Evolutionary conservation across 305 asterid genomes (phyloP), one percentile per base, ranked within the genome.

Genomic region (Fraxinus dipetala): DNA sequence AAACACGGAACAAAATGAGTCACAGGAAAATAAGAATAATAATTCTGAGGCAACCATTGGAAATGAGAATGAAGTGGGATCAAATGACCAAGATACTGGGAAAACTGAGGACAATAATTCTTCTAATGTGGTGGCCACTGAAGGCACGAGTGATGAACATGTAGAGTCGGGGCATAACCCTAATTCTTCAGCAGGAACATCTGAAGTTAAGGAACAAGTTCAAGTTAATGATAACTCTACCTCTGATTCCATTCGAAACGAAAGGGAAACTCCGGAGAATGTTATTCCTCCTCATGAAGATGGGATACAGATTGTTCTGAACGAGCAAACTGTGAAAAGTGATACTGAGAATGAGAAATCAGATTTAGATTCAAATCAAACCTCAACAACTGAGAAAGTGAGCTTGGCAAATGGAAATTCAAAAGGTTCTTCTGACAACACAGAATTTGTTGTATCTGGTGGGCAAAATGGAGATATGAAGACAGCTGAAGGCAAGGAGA

Each of bases 381-480:
- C 76, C 75, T 13, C 84, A 31, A 80, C 82, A 20, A 36, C 35
- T 51, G 89, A 22, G 78, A 84, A 80, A 1, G 65, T 18, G 43
- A 54, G 30, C 2, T 20, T 43, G 63, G 76, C 32, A 6, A 85
- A 81, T 67, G 86, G 78, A 75, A 79, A 81, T 35, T 72, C 89
- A 6, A 77, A 70, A 11, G 78, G 45, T n/a, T 83, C 90, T 26
- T 24, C 75, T 8, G 81, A 79, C 26, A 54, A 75, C 30, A 32
- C 8, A 24, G 89, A 85, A 82, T 54, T 88, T 56, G 80, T 32
- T 81, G 72, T 13, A 30, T 76, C 61, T 67, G 85, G 63, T 72
- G 89, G 78, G 73, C 87, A 87, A 81, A 86, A 82, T 51, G 81
- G 34, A n/a, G 83, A 86, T 63, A 61, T 87, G 6, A 85, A 83